Base-by-base conservation (phyloP, 306 rosid genomes). In the Dalbergia cochinchinensis region DNA sequence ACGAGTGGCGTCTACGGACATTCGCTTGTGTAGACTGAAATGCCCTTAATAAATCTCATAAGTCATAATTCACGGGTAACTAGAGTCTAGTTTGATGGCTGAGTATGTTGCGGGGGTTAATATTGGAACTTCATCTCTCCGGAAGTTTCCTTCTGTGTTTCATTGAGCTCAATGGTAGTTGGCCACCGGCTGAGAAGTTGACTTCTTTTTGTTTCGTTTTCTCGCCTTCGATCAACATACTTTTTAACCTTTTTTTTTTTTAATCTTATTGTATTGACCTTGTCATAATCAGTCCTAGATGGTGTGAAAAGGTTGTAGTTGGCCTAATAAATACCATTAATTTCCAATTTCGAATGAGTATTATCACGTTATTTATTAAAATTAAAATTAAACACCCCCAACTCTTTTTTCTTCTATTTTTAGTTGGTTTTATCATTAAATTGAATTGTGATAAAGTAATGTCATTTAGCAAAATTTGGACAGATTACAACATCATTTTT, bases 141-240 rank as follows among this genome's bases (percentile, higher is more conserved):
- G 68, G 84, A 79, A 83, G 31, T 34, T 83, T 83, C 80, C 62
- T 50, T 10, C 11, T 15, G 50, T 54, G 58, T 33, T 82, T 76
- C 86, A 18, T 53, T 44, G n/a, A 37, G 20, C 33, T 50, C 33
- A 0, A 1, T 35, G 63, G 14, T 63, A 0, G 74, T 53, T 76
- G 74, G 78, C 69, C 51, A 39, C 71, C 76, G 70, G 71, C 79
- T 10, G 37, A 26, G 7, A 70, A 18, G 6, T 77, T 69, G 63
- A 70, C 78, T 26, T 0, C 11, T 7, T 5, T 19, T 42, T 42
- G 44, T 42, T 3, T 15, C 31, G 44, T 11, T 48, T 67, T 20
- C 5, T 19, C 26, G 20, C 3, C 64, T 50, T 53, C 4, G 5
- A 48, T 48, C 2, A 48, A 48, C 16, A 8, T 48, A 14, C 0